A percentile compares a stretch with the other conserved stretches of the same genome.
phyloP scores from a whole-genome alignment of 148 eudicot species.

The Diospyros lotus region DNA sequence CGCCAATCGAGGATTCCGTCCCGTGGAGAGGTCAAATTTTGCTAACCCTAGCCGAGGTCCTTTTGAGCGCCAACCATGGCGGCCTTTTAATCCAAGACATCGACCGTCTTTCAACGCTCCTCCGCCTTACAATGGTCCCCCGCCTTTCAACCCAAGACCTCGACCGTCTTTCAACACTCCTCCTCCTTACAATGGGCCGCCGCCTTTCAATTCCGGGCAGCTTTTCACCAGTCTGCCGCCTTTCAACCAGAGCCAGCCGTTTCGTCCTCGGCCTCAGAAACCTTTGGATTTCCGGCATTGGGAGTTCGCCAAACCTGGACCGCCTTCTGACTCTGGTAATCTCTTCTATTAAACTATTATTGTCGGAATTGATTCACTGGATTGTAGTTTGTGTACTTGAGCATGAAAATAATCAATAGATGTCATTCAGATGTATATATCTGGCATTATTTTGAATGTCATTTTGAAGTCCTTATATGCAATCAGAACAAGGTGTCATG shows the following conservation, averaged over 20 bases:
- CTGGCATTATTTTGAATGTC: background rate
- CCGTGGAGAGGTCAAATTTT: constrained; percentile 4
- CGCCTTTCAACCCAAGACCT: background rate
- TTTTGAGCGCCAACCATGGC: too few relatives aligned
- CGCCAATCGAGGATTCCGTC: constrained; percentile 34
- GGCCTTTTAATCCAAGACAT: background rate
- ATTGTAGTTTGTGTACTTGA: background rate
- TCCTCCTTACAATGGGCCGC: background rate
- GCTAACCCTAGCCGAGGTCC: background rate
- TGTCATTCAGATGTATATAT: too few relatives aligned
- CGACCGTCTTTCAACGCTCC: constrained; percentile 15
- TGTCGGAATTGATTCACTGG: background rate
- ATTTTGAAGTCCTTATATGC: background rate
- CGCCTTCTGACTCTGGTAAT: constrained; percentile 46
- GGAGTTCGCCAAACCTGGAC: constrained; percentile 45
- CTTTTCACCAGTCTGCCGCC: constrained; percentile 10
- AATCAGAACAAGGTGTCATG: too few relatives aligned
- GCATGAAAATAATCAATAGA: background rate
- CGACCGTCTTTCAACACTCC: background rate
- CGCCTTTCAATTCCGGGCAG: constrained; percentile 13
- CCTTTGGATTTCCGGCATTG: constrained; percentile 52
- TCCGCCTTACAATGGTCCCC: constrained; percentile 15
- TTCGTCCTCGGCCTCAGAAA: constrained; percentile 21
- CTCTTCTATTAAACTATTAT: background rate
- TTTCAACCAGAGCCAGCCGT: constrained; percentile 4